These are phyloP conservation scores for Salix viminalis DNA, from an alignment of 345 rosid genomes.

Conservation along the genomic window DNA sequence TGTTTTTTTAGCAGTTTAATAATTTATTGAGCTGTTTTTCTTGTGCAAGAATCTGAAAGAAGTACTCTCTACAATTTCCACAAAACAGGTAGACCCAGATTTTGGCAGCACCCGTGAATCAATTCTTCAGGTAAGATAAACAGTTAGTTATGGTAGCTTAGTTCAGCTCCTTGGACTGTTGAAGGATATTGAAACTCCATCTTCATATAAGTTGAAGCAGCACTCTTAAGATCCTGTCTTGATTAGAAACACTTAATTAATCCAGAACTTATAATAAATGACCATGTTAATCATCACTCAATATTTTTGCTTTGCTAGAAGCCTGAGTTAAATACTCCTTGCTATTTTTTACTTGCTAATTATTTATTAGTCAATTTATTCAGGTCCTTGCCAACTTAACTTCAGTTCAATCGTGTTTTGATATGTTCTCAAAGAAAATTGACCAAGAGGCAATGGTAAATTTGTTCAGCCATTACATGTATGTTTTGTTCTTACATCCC, in stretches of 20 bases:
- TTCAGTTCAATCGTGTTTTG: slow-evolving; percentile 62
- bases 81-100: slow-evolving; percentile 47
- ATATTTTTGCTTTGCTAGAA: not conserved
- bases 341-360: not conserved
- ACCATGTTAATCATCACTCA: not conserved
- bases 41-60: slow-evolving; percentile 50
- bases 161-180: not conserved
- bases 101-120: slow-evolving; percentile 64
- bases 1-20: slow-evolving; percentile 1
- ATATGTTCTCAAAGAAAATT: slow-evolving; percentile 44
- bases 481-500: slow-evolving; percentile 5
- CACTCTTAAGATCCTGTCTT: not conserved
- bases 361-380: slow-evolving; percentile 9
- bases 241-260: too few relatives aligned
- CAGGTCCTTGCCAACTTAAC: slow-evolving; percentile 69
- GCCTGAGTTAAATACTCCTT: not conserved
- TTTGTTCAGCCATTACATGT: not conserved
- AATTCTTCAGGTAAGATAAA: slow-evolving; percentile 61
- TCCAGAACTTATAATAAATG: not conserved
- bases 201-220: not conserved
- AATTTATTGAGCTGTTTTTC: slow-evolving; percentile 19
- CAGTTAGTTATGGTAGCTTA: not conserved
- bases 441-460: slow-evolving; percentile 56
- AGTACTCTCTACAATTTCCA: slow-evolving; percentile 43
- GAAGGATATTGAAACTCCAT: not conserved